A percentile compares a stretch with the other conserved stretches of the same genome.
Evolutionary conservation across 768 basidiomycete genomes (phyloP).

Genomic region (Lepiota venenata): DNA sequence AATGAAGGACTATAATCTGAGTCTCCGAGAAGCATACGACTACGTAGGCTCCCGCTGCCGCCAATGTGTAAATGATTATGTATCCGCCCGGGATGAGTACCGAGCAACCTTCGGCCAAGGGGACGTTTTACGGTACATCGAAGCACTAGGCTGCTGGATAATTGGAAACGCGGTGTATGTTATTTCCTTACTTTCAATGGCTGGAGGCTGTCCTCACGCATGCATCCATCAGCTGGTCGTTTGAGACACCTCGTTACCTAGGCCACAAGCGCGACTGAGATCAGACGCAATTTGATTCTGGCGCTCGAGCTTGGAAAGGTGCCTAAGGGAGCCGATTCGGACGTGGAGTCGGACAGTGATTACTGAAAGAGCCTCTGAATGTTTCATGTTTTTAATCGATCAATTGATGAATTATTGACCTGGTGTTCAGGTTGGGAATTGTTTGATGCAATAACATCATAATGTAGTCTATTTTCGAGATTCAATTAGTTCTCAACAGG

Average conservation of each 20-base stretch:
- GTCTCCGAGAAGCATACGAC: slow-evolving; percentile 57
- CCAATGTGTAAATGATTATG: slow-evolving; percentile 46
- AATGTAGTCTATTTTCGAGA: too few species aligned
- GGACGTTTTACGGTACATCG: slow-evolving; percentile 49
- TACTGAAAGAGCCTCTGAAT: slow-evolving; percentile 14
- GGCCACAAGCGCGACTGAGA: slow-evolving; percentile 47
- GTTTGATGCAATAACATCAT: background rate
- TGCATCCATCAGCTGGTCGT: slow-evolving; percentile 47
- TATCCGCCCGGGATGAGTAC: slow-evolving; percentile 39
- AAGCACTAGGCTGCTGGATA: slow-evolving; percentile 56
- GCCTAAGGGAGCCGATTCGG: slow-evolving; percentile 16
- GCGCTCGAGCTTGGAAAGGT: slow-evolving; percentile 32
- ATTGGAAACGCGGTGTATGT: slow-evolving; percentile 54
- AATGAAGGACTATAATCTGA: slow-evolving; percentile 49
- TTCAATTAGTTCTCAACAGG: too few species aligned
- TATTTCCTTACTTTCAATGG: background rate
- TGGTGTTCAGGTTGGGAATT: too few species aligned
- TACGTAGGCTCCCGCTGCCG: slow-evolving; percentile 49
- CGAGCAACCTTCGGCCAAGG: slow-evolving; percentile 46
- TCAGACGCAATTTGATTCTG: slow-evolving; percentile 27
- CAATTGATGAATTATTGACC: too few species aligned
- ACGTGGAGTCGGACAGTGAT: slow-evolving; percentile 39
- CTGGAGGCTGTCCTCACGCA: background rate
- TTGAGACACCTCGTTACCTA: slow-evolving; percentile 67
- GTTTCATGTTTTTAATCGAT: too few species aligned